Evolutionary conservation across 208 protist genomes (phyloP).

Genomic region (Wallacemonas sp.): DNA sequence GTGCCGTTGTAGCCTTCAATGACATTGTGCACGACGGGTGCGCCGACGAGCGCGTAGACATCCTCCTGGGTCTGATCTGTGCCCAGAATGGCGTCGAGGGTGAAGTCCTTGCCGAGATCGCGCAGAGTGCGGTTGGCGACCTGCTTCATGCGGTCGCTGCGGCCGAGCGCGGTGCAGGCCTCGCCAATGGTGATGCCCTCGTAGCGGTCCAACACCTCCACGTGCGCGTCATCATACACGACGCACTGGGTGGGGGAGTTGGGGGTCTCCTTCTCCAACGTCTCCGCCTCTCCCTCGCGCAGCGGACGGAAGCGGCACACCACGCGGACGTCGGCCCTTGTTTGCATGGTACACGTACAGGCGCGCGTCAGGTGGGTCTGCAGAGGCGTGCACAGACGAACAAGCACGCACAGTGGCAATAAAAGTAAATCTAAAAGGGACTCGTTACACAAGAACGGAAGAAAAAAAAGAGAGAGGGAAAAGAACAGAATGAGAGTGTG

Average conservation of each 20-base stretch:
- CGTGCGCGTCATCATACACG: conserved; percentile 29
- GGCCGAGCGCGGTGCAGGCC: conserved; percentile 3
- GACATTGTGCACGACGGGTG: conserved; percentile 38
- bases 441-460: too few relatives aligned
- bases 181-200: conserved; percentile 3
- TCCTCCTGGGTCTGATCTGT: conserved; percentile 43
- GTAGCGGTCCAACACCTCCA: conserved; percentile 38
- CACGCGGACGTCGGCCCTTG: conserved; percentile 42
- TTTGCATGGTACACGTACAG: conserved; percentile 13
- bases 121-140: conserved; percentile 20
- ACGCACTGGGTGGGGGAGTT: conserved; percentile 19
- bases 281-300: conserved; percentile 19
- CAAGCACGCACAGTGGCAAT: conserved; percentile 14
- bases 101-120: conserved; percentile 32
- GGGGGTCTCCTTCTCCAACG: background rate
- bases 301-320: conserved; percentile 53
- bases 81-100: conserved; percentile 49
- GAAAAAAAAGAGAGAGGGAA: conserved; percentile 10
- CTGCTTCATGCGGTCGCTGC: conserved; percentile 2
- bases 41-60: conserved; percentile 40
- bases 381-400: background rate
- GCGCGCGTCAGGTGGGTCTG: background rate
- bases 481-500: conserved; percentile 10
- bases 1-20: conserved; percentile 63
- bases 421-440: too few relatives aligned